Conservation (phyloP, 345 rosid species). For the Sisymbrium altissimum region DNA sequence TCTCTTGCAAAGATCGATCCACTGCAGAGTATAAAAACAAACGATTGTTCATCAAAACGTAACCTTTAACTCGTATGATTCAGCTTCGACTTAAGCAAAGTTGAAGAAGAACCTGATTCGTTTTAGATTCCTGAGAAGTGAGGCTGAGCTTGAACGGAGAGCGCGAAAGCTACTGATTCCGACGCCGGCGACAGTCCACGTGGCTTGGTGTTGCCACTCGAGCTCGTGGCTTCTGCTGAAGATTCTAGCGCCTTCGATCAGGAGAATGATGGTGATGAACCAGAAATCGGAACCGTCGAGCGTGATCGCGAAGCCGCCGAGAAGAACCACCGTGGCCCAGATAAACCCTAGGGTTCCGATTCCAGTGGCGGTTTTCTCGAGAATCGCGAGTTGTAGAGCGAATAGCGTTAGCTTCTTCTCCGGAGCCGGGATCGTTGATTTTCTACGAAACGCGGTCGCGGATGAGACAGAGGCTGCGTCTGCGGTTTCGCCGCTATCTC, state of each 20-base stretch:
- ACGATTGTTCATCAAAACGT: neutral
- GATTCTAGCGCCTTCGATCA: conserved; percentile 81
- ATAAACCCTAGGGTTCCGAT: conserved; percentile 90
- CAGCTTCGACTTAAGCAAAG: neutral
- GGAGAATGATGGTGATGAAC: conserved; percentile 72
- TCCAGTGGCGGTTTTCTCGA: conserved; percentile 84
- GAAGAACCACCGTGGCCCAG: conserved; percentile 96
- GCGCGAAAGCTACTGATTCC: conserved; percentile 75
- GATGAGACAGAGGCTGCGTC: conserved; percentile 37
- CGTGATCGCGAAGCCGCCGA: conserved; percentile 90
- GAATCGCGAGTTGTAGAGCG: conserved; percentile 76
- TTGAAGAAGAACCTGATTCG: conserved; percentile 2
- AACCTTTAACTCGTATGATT: neutral
- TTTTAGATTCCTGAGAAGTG: conserved; percentile 33
- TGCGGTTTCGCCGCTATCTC: conserved; percentile 50
- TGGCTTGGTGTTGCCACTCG: conserved; percentile 91
- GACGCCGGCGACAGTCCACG: conserved; percentile 73
- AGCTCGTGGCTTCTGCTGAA: conserved; percentile 92
- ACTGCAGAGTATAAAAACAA: conserved; percentile 11
- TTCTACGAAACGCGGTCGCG: conserved; percentile 22
- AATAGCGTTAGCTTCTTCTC: conserved; percentile 85
- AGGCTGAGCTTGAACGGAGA: conserved; percentile 50
- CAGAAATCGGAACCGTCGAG: conserved; percentile 85
- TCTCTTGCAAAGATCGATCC: conserved; percentile 20
- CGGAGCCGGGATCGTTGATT: conserved; percentile 46